phyloP scores from a whole-genome alignment of 768 basidiomycete species.

The Lepiota subincarnata region DNA sequence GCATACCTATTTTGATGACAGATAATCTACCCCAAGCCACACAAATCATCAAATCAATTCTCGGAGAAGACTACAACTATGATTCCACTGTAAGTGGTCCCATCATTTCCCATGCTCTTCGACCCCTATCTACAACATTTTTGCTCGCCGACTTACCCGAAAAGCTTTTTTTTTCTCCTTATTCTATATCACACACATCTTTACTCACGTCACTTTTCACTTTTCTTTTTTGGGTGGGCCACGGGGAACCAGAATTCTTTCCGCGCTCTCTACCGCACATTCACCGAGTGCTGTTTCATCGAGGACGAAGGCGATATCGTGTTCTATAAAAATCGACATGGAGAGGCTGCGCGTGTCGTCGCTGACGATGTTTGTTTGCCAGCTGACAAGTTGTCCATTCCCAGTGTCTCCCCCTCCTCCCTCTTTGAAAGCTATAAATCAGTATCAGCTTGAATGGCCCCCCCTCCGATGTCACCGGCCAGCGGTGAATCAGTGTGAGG shows the following conservation, averaged over 20 bases:
- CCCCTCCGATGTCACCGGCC: too few species aligned
- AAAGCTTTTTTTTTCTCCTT: not conserved
- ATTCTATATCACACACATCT: not conserved
- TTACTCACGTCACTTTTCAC: too few species aligned
- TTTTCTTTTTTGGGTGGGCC: too few species aligned
- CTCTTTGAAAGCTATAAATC: not conserved
- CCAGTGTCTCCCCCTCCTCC: too few species aligned
- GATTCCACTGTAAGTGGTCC: conserved; percentile 48
- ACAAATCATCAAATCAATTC: conserved; percentile 45
- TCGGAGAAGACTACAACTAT: conserved; percentile 57
- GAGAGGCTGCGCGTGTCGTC: conserved; percentile 34
- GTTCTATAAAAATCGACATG: conserved; percentile 56
- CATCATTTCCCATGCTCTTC: not conserved
- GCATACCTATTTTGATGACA: conserved; percentile 16
- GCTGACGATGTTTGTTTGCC: conserved; percentile 16
- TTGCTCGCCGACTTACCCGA: not conserved
- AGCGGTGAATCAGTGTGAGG: too few species aligned
- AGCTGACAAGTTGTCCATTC: not conserved
- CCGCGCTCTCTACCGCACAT: conserved; percentile 55
- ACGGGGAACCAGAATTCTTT: conserved; percentile 58
- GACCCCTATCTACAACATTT: not conserved
- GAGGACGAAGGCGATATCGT: conserved; percentile 61
- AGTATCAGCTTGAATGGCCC: too few species aligned
- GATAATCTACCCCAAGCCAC: conserved; percentile 60
- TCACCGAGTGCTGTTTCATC: conserved; percentile 58